A percentile compares a stretch with the other conserved stretches of the same genome.
These are phyloP conservation scores for Fomitiporia mediterranea DNA, from an alignment of 1,284 basidiomycete genomes.

Conservation along the genomic window DNA sequence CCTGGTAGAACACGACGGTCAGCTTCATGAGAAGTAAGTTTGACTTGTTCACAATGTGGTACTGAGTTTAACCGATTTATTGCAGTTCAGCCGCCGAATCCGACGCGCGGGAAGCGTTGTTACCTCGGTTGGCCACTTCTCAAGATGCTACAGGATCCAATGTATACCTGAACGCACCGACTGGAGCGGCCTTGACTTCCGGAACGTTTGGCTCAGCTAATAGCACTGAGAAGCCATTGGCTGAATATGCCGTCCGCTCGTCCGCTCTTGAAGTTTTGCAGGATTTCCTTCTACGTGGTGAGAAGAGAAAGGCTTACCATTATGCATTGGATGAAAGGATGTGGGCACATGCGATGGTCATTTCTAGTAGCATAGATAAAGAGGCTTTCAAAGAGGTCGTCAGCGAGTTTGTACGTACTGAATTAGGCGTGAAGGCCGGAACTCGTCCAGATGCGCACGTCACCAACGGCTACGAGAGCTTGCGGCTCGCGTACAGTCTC, in stretches of 20 bases:
- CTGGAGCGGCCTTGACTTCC: constrained; percentile 22
- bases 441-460: constrained; percentile 24
- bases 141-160: constrained; percentile 25
- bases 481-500: constrained; percentile 82
- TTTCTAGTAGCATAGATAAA: constrained; percentile 90
- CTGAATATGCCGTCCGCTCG: constrained; percentile 41
- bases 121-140: constrained; percentile 46
- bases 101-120: constrained; percentile 57
- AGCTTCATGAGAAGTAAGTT: constrained; percentile 73
- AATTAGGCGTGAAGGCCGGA: constrained; percentile 52
- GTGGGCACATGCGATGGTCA: constrained; percentile 96
- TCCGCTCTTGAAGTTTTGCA: constrained; percentile 77
- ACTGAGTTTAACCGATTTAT: not conserved
- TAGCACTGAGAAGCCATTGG: constrained; percentile 25
- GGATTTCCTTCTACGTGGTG: constrained; percentile 73
- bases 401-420: constrained; percentile 78
- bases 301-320: constrained; percentile 83
- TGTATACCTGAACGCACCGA: constrained; percentile 21
- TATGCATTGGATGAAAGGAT: constrained; percentile 85
- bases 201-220: constrained; percentile 6
- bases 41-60: not conserved
- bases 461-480: constrained; percentile 57
- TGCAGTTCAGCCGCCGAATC: constrained; percentile 67
- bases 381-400: constrained; percentile 93
- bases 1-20: constrained; percentile 85